Percentiles rank a stretch among this genome's conserved stretches.
These are phyloP conservation scores for Eucalyptus tenuipes DNA, from an alignment of 345 rosid species.

Conservation along the genomic window DNA sequence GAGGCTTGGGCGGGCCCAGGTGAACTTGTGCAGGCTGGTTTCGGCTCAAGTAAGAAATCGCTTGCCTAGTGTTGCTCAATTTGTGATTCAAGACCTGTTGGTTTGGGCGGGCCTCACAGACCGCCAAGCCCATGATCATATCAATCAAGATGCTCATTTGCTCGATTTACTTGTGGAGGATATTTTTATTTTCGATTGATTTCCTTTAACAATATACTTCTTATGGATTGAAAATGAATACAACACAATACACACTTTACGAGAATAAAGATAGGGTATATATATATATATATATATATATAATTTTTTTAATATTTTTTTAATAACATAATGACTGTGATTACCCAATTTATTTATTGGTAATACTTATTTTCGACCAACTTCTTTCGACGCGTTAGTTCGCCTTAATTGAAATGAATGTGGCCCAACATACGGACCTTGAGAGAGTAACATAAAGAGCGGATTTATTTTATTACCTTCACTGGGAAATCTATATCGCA, in stretches of 20 bases:
- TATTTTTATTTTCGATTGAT: background rate
- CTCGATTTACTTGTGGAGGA: background rate
- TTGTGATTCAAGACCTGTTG: background rate
- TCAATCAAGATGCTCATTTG: too few relatives aligned
- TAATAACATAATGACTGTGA: accelerated
- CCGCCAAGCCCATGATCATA: background rate
- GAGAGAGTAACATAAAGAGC: background rate
- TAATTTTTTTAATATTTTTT: too few relatives aligned
- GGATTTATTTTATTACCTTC: background rate
- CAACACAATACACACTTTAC: background rate
- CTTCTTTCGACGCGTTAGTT: accelerated
- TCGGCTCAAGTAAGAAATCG: background rate
- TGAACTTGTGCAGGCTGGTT: background rate
- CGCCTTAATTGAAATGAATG: accelerated
- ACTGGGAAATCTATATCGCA: background rate
- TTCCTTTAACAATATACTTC: too few relatives aligned
- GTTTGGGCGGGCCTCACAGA: background rate
- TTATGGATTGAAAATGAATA: background rate
- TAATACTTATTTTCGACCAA: too few relatives aligned
- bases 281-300: too few relatives aligned
- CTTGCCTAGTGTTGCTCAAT: background rate
- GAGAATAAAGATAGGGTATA: accelerated
- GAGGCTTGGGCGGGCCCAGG: background rate
- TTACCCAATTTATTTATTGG: background rate
- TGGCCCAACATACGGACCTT: accelerated